Evolutionary conservation across 2,329 filamentous ascomycete genomes (phyloP).

Genomic region (Intubia oerlemansii): DNA sequence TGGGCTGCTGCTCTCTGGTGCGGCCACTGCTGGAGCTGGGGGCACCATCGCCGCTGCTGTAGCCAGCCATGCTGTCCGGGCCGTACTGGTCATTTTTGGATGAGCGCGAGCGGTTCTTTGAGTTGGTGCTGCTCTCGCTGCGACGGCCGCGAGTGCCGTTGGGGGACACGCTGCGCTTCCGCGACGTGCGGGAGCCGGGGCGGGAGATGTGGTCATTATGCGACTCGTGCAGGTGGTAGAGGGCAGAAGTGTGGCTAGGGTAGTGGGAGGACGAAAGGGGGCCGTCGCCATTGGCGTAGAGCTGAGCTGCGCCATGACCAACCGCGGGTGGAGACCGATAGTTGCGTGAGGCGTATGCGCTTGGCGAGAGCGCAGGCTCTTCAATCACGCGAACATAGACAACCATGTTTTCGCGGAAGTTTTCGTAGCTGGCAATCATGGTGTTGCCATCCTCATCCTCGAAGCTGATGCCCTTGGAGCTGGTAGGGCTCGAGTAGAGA

Average conservation of each 20-base stretch:
- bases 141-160: constrained; percentile 46
- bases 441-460: constrained; percentile 79
- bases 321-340: constrained; percentile 5
- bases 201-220: constrained; percentile 41
- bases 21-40: constrained; percentile 58
- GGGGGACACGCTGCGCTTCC: constrained; percentile 62
- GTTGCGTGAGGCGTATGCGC: constrained; percentile 15
- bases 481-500: constrained; percentile 54
- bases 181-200: constrained; percentile 47
- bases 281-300: not conserved
- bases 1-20: constrained; percentile 46
- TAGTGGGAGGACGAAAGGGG: not conserved
- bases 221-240: constrained; percentile 12
- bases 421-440: constrained; percentile 89
- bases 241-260: too few species aligned
- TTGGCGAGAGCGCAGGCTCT: constrained; percentile 23
- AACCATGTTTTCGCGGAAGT: constrained; percentile 78
- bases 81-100: constrained; percentile 35
- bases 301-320: constrained; percentile 13
- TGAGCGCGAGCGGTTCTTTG: constrained; percentile 45
- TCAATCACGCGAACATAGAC: constrained; percentile 80
- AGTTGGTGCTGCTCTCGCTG: constrained; percentile 46
- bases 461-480: constrained; percentile 73
- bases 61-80: constrained; percentile 47
- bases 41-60: constrained; percentile 74